A percentile compares a stretch with the other conserved stretches of the same genome.
phyloP scores from a whole-genome alignment of 75 land plant species.

The Picea sitchensis region DNA sequence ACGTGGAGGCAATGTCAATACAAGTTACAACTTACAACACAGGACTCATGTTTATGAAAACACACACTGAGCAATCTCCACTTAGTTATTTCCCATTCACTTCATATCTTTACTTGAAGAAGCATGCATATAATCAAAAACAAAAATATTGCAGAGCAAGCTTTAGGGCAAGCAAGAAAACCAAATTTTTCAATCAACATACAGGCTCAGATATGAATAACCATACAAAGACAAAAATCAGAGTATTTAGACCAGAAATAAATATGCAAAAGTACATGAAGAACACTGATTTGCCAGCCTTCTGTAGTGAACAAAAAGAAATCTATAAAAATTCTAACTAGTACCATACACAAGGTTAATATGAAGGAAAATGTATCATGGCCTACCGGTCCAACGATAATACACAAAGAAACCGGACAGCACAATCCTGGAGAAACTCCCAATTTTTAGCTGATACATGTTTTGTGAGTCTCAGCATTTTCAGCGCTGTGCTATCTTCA shows the following conservation, averaged over 20 bases:
- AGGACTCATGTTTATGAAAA: no score
- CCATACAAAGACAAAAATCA: background rate
- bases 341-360: background rate
- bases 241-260: background rate
- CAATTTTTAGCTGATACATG: constrained; percentile 74
- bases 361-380: background rate
- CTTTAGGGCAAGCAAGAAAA: no score
- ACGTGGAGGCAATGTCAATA: background rate
- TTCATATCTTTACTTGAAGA: no score
- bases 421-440: constrained; percentile 97
- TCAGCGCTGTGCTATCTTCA: constrained; percentile 42
- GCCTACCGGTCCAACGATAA: constrained; percentile 91
- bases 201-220: no score
- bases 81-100: no score
- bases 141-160: no score
- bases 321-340: background rate
- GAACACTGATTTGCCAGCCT: background rate
- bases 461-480: constrained; percentile 49
- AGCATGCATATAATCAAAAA: no score
- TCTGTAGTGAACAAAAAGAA: background rate
- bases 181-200: no score
- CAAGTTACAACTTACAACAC: no score
- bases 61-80: no score
- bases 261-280: background rate
- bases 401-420: constrained; percentile 86